Conservation (phyloP, 495 filamentous ascomycete species). For the Collariella sp. region DNA sequence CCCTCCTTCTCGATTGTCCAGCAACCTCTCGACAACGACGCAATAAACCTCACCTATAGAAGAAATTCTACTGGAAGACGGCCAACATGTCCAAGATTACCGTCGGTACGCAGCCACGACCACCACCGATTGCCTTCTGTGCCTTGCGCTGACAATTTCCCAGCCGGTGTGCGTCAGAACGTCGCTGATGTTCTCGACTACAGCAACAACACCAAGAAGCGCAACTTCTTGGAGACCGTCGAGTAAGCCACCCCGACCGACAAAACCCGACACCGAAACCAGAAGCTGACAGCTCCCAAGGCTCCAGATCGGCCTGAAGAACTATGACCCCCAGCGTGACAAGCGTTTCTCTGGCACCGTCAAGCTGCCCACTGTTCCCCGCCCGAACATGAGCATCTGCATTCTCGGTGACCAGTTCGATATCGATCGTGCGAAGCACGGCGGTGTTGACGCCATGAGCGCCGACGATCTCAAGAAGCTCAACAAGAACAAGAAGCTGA, state of each 20-base stretch:
- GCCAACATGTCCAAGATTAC: constrained; percentile 61
- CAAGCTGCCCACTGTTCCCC: constrained; percentile 62
- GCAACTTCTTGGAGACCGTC: constrained; percentile 75
- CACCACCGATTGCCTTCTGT: neutral
- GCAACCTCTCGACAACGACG: constrained; percentile 27
- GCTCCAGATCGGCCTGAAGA: constrained; percentile 99
- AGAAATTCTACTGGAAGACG: constrained; percentile 36
- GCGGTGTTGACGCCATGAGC: constrained; percentile 94
- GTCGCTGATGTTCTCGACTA: constrained; percentile 85
- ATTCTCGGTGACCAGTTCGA: constrained; percentile 99
- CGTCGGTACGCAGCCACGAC: constrained; percentile 46
- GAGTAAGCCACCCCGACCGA: constrained; percentile 16
- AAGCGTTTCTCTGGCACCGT: constrained; percentile 99
- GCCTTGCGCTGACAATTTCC: constrained; percentile 15
- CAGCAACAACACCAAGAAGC: constrained; percentile 95
- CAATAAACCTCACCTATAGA: constrained; percentile 66
- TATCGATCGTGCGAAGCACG: constrained; percentile 98
- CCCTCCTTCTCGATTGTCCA: neutral
- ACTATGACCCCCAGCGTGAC: constrained; percentile 99
- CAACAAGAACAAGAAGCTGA: constrained; percentile 99
- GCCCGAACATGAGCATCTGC: constrained; percentile 92
- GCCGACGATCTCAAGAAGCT: constrained; percentile 99
- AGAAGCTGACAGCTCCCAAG: neutral
- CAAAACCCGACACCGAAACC: neutral
- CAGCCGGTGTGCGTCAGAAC: constrained; percentile 94